These are phyloP conservation scores for Acarospora socialis DNA, from an alignment of 2,329 filamentous ascomycete species.

Conservation along the genomic window DNA sequence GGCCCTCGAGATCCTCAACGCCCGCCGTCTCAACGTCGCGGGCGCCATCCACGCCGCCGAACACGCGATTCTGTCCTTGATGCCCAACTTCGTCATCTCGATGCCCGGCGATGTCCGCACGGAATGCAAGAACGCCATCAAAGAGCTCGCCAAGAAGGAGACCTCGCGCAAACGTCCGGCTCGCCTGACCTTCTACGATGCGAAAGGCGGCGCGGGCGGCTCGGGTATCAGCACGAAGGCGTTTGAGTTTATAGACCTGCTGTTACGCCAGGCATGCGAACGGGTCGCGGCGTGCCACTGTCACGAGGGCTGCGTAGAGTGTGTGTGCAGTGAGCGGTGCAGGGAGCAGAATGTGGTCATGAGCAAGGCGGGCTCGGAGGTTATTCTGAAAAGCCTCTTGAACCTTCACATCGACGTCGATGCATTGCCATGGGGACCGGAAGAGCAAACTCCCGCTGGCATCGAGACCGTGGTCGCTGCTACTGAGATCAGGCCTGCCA, in stretches of 20 bases:
- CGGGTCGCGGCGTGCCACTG: conserved; percentile 67
- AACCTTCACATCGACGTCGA: conserved; percentile 57
- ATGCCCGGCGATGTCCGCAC: conserved; percentile 86
- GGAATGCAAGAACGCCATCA: conserved; percentile 79
- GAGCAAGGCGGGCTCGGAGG: conserved; percentile 76
- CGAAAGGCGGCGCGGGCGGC: conserved; percentile 72
- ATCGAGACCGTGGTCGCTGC: conserved; percentile 74
- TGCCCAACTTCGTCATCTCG: conserved; percentile 82
- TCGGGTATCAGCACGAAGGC: conserved; percentile 83
- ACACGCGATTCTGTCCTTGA: conserved; percentile 71
- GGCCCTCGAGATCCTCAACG: conserved; percentile 65
- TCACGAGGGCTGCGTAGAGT: conserved; percentile 72
- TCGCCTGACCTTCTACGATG: conserved; percentile 84
- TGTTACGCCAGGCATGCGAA: conserved; percentile 61
- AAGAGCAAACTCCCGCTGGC: conserved; percentile 52
- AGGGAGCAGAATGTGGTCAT: conserved; percentile 81
- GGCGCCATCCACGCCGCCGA: conserved; percentile 90
- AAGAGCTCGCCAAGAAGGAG: conserved; percentile 60
- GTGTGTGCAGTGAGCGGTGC: conserved; percentile 72
- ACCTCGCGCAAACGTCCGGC: conserved; percentile 63
- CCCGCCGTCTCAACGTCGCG: conserved; percentile 61
- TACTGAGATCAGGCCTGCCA: conserved; percentile 38
- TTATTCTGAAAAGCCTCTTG: conserved; percentile 64
- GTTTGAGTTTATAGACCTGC: conserved; percentile 75
- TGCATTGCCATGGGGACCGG: conserved; percentile 70